Percentiles rank a stretch among this genome's conserved stretches.
These are phyloP conservation scores for Phylloporus sp. DNA, from an alignment of 1,284 basidiomycete genomes.

Conservation along the genomic window DNA sequence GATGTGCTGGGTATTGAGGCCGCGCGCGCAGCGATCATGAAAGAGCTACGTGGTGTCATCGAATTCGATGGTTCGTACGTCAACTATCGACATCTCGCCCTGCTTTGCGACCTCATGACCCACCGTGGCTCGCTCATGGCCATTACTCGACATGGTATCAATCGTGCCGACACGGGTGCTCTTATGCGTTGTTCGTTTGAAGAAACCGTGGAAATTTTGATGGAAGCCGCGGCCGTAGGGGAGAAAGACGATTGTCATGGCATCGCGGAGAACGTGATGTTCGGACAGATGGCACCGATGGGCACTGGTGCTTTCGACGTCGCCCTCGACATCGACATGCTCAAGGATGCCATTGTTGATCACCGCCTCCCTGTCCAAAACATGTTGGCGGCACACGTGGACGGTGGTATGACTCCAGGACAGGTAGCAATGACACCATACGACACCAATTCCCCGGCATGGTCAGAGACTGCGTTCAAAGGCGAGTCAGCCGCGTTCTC, in stretches of 20 bases:
- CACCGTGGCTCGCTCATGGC: slow-evolving; percentile 96
- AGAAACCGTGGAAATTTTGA: slow-evolving; percentile 98
- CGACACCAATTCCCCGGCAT: slow-evolving; percentile 87
- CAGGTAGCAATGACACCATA: slow-evolving; percentile 94
- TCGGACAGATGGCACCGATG: slow-evolving; percentile 99
- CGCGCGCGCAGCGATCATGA: slow-evolving; percentile 91
- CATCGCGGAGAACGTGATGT: slow-evolving; percentile 97
- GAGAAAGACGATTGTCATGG: slow-evolving; percentile 99
- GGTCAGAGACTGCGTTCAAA: slow-evolving; percentile 76
- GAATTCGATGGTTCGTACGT: slow-evolving; percentile 99
- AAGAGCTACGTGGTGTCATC: slow-evolving; percentile 92
- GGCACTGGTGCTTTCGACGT: slow-evolving; percentile 96
- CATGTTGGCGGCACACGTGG: slow-evolving; percentile 81
- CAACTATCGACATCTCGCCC: slow-evolving; percentile 96
- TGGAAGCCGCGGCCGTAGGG: slow-evolving; percentile 98
- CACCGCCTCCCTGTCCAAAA: slow-evolving; percentile 90
- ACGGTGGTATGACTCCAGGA: slow-evolving; percentile 92
- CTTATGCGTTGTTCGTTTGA: slow-evolving; percentile 99
- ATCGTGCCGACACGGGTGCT: slow-evolving; percentile 95
- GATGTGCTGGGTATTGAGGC: slow-evolving; percentile 98
- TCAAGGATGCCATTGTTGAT: slow-evolving; percentile 98
- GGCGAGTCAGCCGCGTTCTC: slow-evolving; percentile 93
- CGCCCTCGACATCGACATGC: slow-evolving; percentile 95
- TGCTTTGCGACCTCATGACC: slow-evolving; percentile 98
- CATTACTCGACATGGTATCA: slow-evolving; percentile 99